phyloP scores from a whole-genome alignment of 192 early-diverging fungal species.

The Phycomyces nitens region DNA sequence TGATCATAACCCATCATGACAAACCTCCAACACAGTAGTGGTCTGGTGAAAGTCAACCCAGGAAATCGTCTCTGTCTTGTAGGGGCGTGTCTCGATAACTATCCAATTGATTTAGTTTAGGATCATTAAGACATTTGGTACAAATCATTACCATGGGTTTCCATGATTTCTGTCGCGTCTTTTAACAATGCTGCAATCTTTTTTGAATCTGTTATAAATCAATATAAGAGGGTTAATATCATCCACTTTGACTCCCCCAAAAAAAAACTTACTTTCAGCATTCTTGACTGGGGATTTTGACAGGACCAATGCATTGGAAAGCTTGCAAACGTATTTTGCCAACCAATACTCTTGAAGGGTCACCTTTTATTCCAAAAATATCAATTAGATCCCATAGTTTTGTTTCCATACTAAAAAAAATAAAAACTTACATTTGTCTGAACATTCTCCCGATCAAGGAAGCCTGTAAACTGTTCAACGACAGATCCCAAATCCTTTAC shows the following conservation, averaged over 20 bases:
- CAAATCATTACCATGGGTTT: not conserved
- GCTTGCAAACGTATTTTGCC: conserved; percentile 9
- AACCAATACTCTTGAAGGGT: conserved; percentile 11
- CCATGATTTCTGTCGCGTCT: not conserved
- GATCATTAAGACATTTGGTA: too few relatives aligned
- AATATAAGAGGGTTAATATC: too few relatives aligned
- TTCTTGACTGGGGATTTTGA: conserved; percentile 2
- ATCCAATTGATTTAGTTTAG: too few relatives aligned
- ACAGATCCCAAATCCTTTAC: conserved; percentile 6
- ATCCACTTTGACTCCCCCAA: too few relatives aligned
- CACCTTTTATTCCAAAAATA: not conserved
- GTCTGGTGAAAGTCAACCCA: conserved; percentile 22
- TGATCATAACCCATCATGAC: not conserved
- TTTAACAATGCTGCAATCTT: not conserved
- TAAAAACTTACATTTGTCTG: conserved; percentile 9
- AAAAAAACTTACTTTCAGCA: not conserved
- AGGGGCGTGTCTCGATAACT: not conserved
- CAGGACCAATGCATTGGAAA: conserved; percentile 18
- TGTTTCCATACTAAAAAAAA: not conserved
- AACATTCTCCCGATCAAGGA: conserved; percentile 3
- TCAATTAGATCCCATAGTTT: too few relatives aligned
- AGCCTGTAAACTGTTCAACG: conserved; percentile 9
- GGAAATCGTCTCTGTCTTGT: not conserved
- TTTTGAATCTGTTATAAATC: conserved; percentile 1
- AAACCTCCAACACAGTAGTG: conserved; percentile 14